phyloP scores from a whole-genome alignment of 768 basidiomycete species.

The Suillus paluster region DNA sequence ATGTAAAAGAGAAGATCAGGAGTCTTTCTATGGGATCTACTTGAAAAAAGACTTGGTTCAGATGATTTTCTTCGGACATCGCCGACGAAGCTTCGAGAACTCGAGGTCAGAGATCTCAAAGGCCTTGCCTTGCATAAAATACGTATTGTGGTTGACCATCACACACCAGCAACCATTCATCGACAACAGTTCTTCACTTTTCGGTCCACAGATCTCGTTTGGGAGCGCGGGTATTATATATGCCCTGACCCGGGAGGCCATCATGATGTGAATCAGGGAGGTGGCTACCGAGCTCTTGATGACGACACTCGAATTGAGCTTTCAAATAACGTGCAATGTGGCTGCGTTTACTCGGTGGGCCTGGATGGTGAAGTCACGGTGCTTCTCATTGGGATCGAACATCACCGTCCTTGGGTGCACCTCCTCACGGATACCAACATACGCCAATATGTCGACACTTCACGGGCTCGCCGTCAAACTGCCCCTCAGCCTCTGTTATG shows the following conservation, averaged over 20 bases:
- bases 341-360: neutral
- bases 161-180: neutral
- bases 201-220: neutral
- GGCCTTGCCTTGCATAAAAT: neutral
- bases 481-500: too few species aligned
- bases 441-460: neutral
- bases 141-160: neutral
- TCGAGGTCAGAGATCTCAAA: neutral
- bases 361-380: neutral
- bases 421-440: neutral
- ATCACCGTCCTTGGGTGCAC: slow-evolving; percentile 1
- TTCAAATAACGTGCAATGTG: neutral
- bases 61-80: neutral
- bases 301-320: neutral
- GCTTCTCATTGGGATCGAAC: neutral
- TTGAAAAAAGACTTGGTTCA: neutral
- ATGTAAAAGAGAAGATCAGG: neutral
- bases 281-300: neutral
- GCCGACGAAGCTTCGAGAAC: neutral
- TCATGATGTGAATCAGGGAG: neutral
- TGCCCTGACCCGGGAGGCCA: neutral
- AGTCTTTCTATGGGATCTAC: neutral
- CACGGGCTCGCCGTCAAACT: too few species aligned
- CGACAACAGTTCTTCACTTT: neutral
- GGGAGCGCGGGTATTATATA: neutral